phyloP scores from a whole-genome alignment of 1,139 yeast species.

The Yamadazyma dendronema region DNA sequence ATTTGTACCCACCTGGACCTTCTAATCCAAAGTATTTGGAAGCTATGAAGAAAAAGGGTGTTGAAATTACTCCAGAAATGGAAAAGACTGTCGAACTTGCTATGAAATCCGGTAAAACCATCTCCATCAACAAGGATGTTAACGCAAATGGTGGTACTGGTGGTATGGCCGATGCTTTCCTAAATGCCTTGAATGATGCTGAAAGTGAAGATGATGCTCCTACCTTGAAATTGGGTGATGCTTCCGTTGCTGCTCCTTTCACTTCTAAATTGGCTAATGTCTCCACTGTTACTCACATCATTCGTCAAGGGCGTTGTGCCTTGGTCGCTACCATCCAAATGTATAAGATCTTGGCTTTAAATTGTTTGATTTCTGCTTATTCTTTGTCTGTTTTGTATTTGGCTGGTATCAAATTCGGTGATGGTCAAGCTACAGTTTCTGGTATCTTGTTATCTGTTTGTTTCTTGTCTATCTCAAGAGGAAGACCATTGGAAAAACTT shows the following conservation, averaged over 20 bases:
- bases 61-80: slow-evolving; percentile 68
- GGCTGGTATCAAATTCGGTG: slow-evolving; percentile 98
- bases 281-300: slow-evolving; percentile 85
- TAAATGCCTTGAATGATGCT: slow-evolving; percentile 66
- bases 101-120: slow-evolving; percentile 31
- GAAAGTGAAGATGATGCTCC: slow-evolving; percentile 88
- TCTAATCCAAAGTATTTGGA: slow-evolving; percentile 81
- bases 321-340: slow-evolving; percentile 96
- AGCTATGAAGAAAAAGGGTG: slow-evolving; percentile 83
- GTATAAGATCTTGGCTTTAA: slow-evolving; percentile 96
- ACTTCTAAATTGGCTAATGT: slow-evolving; percentile 93
- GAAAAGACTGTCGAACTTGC: slow-evolving; percentile 55
- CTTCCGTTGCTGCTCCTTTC: slow-evolving; percentile 98
- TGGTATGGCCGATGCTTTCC: slow-evolving; percentile 67
- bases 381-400: slow-evolving; percentile 89
- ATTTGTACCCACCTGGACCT: slow-evolving; percentile 95
- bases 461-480: slow-evolving; percentile 92
- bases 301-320: slow-evolving; percentile 99
- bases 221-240: slow-evolving; percentile 92
- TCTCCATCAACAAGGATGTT: slow-evolving; percentile 28
- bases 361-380: slow-evolving; percentile 95
- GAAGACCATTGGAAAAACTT: slow-evolving; percentile 83
- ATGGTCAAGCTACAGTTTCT: slow-evolving; percentile 91
- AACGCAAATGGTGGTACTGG: slow-evolving; percentile 33
- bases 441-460: slow-evolving; percentile 91